Evolutionary conservation across 164 flowering plant species (phyloP).

Genomic region (Protea cynaroides): DNA sequence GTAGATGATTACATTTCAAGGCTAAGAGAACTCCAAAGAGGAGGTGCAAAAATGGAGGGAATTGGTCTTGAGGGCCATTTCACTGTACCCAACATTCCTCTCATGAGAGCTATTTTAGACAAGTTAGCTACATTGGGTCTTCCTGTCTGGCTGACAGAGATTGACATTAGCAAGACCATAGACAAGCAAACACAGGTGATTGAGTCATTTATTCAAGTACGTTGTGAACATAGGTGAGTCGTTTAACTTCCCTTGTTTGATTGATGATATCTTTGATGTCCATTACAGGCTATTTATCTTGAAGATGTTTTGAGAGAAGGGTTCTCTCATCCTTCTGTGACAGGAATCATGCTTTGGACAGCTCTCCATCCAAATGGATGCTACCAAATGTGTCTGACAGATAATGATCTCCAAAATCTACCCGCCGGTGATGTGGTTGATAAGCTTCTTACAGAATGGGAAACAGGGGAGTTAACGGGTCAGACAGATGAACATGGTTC

Average conservation of each 20-base stretch:
- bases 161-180: slow-evolving; percentile 61
- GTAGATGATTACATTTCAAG: slow-evolving; percentile 61
- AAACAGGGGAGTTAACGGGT: slow-evolving; percentile 39
- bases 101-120: slow-evolving; percentile 74
- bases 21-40: slow-evolving; percentile 43
- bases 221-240: no score
- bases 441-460: slow-evolving; percentile 67
- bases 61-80: slow-evolving; percentile 89
- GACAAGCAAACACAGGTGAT: slow-evolving; percentile 58
- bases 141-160: slow-evolving; percentile 94
- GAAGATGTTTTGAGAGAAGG: slow-evolving; percentile 88
- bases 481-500: slow-evolving; percentile 60
- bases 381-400: slow-evolving; percentile 90
- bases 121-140: slow-evolving; percentile 73
- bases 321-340: slow-evolving; percentile 77
- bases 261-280: no score
- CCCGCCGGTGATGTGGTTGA: slow-evolving; percentile 82
- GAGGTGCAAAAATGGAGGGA: slow-evolving; percentile 64
- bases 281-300: slow-evolving; percentile 54
- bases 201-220: no score
- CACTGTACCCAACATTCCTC: slow-evolving; percentile 59
- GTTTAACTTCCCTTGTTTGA: no score
- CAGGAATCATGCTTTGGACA: slow-evolving; percentile 91
- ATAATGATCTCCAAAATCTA: slow-evolving; percentile 53
- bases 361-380: slow-evolving; percentile 70